Evolutionary conservation across 2,329 filamentous ascomycete species (phyloP), one percentile per base, ranked within the genome.

Genomic region (Dryadomyces sulphureus): DNA sequence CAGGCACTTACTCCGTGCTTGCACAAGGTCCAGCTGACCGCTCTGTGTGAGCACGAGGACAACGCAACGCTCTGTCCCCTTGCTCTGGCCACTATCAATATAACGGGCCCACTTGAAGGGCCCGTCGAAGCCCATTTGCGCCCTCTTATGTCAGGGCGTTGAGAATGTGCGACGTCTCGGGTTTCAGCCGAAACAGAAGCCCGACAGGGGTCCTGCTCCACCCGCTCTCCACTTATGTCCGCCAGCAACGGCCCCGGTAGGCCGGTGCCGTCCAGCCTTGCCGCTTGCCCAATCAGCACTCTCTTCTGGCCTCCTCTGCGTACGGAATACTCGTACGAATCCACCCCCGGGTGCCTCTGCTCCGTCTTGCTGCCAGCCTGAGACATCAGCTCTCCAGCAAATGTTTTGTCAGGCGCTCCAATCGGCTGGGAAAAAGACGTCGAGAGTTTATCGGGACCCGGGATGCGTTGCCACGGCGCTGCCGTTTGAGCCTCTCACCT

Each of bases 151-250:
- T 34, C 52, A 30, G 20, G 39, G 25, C 20, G n/a, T n/a, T n/a
- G n/a, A n/a, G n/a, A n/a, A 40, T 36, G 50, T 36, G 52, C 50
- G 52, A 71, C 67, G 56, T 56, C 55, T 61, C 57, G 54, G 55
- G 66, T 70, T 69, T 70, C 68, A 66, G 52, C 55, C 63, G 62
- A 68, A 65, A 69, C 66, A 43, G 56, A 52, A 30, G 51, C 46
- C 41, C 41, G 54, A 50, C 54, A 46, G 50, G 56, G 59, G 34
- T 36, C 17, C 34, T 7, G 34, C 11, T 19, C 34, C 34, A 19
- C 41, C 42, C 43, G 46, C 14, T 42, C 27, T 46, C 38, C 46
- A 34, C 46, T 45, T 43, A 34, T 40, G 41, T 45, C n/a, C n/a
- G n/a, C 11, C 6, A 32, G 27, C 11, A 32, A 14, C 27, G 16